A percentile compares a stretch with the other conserved stretches of the same genome.
Conservation (phyloP, 2,329 filamentous ascomycete genomes). For the Pseudogymnoascus verrucosus region DNA sequence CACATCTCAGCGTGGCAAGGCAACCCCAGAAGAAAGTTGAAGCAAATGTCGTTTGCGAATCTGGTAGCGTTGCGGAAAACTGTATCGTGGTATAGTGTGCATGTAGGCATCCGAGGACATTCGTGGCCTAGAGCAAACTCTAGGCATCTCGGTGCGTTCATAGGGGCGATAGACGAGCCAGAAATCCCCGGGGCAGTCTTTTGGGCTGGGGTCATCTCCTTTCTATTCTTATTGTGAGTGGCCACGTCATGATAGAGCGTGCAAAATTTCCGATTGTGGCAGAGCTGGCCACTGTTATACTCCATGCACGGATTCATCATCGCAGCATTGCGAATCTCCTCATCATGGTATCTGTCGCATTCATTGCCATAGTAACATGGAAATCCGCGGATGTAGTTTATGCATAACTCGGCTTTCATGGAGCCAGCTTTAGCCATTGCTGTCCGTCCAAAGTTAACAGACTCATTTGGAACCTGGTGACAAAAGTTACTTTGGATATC, state of each 20-base stretch:
- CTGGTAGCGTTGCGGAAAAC: background rate
- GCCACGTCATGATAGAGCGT: background rate
- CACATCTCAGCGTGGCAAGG: background rate
- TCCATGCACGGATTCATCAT: background rate
- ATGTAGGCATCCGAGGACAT: background rate
- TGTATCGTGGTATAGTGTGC: background rate
- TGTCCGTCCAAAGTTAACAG: background rate
- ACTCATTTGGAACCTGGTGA: background rate
- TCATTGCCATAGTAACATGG: background rate
- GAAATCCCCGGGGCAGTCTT: background rate
- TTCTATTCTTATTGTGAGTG: background rate
- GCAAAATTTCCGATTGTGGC: background rate
- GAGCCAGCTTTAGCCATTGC: background rate
- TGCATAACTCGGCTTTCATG: background rate
- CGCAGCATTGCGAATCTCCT: background rate
- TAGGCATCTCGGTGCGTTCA: background rate
- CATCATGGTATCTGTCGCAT: background rate
- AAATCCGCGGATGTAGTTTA: background rate
- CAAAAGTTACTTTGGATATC: background rate
- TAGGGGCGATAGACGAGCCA: background rate
- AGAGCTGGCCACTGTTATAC: background rate
- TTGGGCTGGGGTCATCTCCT: background rate
- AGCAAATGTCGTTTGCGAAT: background rate
- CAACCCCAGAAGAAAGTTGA: background rate
- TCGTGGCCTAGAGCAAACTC: background rate